Percentiles rank a stretch among this genome's conserved stretches.
Evolutionary conservation across 2,329 filamentous ascomycete species (phyloP).

Genomic region (Raffaelea arxii): DNA sequence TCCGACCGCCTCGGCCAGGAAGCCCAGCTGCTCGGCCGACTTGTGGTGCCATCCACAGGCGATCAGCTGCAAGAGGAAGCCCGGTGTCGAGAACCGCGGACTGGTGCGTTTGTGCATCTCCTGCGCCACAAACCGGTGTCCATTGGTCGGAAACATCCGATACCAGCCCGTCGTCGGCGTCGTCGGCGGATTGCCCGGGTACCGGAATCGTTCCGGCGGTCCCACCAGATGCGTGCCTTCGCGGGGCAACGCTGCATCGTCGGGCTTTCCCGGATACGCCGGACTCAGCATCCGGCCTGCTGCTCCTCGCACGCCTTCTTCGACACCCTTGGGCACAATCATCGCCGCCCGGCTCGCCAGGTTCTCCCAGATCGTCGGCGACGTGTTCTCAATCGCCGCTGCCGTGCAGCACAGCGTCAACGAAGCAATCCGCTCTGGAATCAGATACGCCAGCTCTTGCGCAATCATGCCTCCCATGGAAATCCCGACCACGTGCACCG

Average conservation of each 20-base stretch:
- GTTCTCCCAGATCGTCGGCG: constrained; percentile 51
- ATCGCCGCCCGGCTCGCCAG: constrained; percentile 45
- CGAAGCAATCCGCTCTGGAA: constrained; percentile 42
- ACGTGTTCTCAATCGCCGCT: constrained; percentile 50
- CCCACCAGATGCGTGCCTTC: constrained; percentile 13
- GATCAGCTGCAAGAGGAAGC: constrained; percentile 67
- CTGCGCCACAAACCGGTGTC: constrained; percentile 71
- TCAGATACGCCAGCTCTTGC: constrained; percentile 60
- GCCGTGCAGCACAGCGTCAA: constrained; percentile 54
- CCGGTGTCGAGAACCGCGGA: constrained; percentile 50
- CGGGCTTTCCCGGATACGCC: constrained; percentile 52
- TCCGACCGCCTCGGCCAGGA: constrained; percentile 59
- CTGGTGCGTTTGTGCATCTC: constrained; percentile 65
- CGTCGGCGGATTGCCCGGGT: not conserved
- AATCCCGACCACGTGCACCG: constrained; percentile 63
- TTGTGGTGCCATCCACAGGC: constrained; percentile 78
- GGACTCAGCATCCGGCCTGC: constrained; percentile 57
- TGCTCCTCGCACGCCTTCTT: constrained; percentile 54
- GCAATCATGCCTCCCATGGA: constrained; percentile 90
- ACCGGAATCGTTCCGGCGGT: constrained; percentile 4
- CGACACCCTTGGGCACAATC: constrained; percentile 60
- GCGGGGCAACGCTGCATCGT: constrained; percentile 41
- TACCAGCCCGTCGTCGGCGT: constrained; percentile 7
- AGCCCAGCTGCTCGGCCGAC: constrained; percentile 51
- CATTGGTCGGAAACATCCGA: constrained; percentile 58